Evolutionary conservation across 176 grass and related monocot genomes (phyloP).

Genomic region (Stipa capillata): DNA sequence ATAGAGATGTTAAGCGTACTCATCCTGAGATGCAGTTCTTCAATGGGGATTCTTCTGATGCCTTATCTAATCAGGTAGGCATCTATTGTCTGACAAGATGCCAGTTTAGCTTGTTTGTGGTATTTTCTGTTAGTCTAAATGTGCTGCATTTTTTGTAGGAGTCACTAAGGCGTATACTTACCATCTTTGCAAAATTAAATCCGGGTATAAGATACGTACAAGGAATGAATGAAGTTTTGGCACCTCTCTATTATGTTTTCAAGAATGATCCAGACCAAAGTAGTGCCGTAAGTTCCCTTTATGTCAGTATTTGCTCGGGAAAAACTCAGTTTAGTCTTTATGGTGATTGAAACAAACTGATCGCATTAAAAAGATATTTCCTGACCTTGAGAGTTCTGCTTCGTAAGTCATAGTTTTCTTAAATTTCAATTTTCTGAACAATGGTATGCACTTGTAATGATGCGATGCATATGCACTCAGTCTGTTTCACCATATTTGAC

Average conservation of each 20-base stretch:
- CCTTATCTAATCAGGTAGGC: constrained; percentile 81
- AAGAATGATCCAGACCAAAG: constrained; percentile 70
- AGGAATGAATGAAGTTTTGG: constrained; percentile 98
- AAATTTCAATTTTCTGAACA: neutral
- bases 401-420: neutral
- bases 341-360: neutral
- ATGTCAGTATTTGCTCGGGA: neutral
- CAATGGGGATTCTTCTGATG: constrained; percentile 44
- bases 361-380: neutral
- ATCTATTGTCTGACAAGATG: constrained; percentile 13
- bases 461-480: neutral
- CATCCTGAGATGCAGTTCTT: constrained; percentile 99
- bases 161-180: constrained; percentile 81
- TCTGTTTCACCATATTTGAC: neutral
- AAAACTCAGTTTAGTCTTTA: neutral
- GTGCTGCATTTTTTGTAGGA: constrained; percentile 48
- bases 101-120: constrained; percentile 4
- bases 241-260: constrained; percentile 89
- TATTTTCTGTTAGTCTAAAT: neutral
- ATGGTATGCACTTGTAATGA: neutral
- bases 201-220: constrained; percentile 97
- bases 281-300: constrained; percentile 42
- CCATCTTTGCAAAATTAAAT: constrained; percentile 96
- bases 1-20: constrained; percentile 95
- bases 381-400: neutral